Evolutionary conservation across 257 asterid genomes (phyloP), one percentile per base, ranked within the genome.

Genomic region (Echium plantagineum): DNA sequence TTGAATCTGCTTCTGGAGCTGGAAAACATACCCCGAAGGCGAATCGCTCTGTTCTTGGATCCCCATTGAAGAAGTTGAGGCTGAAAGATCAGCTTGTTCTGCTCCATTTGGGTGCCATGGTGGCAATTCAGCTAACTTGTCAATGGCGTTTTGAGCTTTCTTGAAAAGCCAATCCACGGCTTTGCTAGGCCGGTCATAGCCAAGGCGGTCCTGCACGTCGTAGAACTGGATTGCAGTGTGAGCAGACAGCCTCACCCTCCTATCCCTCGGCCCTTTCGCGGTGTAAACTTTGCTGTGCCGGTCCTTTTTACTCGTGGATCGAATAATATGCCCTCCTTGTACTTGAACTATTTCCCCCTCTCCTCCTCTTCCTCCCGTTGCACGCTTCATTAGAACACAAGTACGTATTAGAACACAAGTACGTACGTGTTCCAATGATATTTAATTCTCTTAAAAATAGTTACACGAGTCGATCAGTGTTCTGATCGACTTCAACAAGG

Each of bases 221-320:
- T 81, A 83, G 67, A 83, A 78, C 15, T 83, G 85, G 28, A 83
- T 81, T 0, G 87, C 91, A 0, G 91, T 83, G 77, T 81, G 80
- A 18, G 91, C 91, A 0, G 91, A 65, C 9, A 83, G 81, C 51
- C 91, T 60, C 9, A 83, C 80, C 19, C 91, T 69, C 12, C 91
- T 75, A 70, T 83, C 91, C 62, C 83, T 62, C 0, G 85, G 85
- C 9, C 91, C 91, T 61, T 78, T 83, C 6, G 85, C 64, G 1
- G 91, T 83, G 66, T 62, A 65, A 4, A 83, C 83, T 20, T 82
- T 82, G 79, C 89, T 82, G 68, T 82, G 89, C 21, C 89, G 57
- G 62, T 82, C 89, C 58, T 79, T 82, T 63, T 62, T 66, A 32
- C 77, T 66, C 13, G 74, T 65, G 7, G 89, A 63, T 49, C 82